Evolutionary conservation across 371 early-diverging fungal genomes (phyloP).

Genomic region (Mucor mucedo): DNA sequence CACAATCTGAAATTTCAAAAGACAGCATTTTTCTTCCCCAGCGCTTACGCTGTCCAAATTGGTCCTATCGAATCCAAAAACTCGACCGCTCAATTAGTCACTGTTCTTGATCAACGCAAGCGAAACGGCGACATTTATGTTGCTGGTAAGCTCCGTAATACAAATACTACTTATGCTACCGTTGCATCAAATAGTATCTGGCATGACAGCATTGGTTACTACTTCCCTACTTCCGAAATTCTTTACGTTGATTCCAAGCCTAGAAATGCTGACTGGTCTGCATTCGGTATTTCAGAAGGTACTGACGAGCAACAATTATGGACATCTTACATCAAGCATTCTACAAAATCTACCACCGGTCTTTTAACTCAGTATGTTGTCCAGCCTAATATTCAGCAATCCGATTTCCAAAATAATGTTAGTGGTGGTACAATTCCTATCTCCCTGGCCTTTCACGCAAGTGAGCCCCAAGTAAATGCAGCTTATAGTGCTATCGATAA

Average conservation of each 20-base stretch:
- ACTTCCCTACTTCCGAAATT: slow-evolving; percentile 23
- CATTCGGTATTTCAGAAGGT: slow-evolving; percentile 36
- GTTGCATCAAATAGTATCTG: slow-evolving; percentile 22
- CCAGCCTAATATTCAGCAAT: slow-evolving; percentile 25
- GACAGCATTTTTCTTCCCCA: slow-evolving; percentile 38
- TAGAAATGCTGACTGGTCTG: slow-evolving; percentile 23
- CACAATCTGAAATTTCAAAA: slow-evolving; percentile 32
- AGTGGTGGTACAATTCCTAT: slow-evolving; percentile 10
- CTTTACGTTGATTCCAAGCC: slow-evolving; percentile 26
- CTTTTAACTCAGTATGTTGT: slow-evolving; percentile 28
- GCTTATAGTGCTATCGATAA: slow-evolving; percentile 25
- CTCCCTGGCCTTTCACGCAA: slow-evolving; percentile 16
- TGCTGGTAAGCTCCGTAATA: slow-evolving; percentile 12
- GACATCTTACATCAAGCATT: slow-evolving; percentile 30
- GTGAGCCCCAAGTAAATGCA: slow-evolving; percentile 28
- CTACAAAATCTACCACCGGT: background rate
- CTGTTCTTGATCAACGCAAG: slow-evolving; percentile 38
- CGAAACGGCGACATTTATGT: slow-evolving; percentile 32
- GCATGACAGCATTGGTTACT: slow-evolving; percentile 38
- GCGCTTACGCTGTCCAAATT: slow-evolving; percentile 35
- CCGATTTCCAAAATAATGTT: slow-evolving; percentile 10
- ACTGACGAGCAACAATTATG: slow-evolving; percentile 19
- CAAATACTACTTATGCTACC: slow-evolving; percentile 9
- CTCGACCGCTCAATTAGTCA: slow-evolving; percentile 19
- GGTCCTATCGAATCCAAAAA: slow-evolving; percentile 25